A percentile compares a stretch with the other conserved stretches of the same genome.
These are phyloP conservation scores for Gyrodon lividus DNA, from an alignment of 768 basidiomycete species.

Conservation along the genomic window DNA sequence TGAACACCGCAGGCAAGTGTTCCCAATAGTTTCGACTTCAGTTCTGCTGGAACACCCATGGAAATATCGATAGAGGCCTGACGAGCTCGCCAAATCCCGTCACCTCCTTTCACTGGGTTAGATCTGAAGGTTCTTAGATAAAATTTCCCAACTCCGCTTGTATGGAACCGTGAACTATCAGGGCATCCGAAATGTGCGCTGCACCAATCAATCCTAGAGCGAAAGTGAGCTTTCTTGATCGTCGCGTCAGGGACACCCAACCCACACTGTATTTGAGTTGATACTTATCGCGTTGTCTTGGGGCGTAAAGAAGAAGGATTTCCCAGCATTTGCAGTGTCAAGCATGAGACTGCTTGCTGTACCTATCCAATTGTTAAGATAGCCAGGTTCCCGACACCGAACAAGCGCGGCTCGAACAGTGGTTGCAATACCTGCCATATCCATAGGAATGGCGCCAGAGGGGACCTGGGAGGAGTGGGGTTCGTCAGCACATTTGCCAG, in stretches of 20 bases:
- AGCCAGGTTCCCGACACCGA: constrained; percentile 12
- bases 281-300: constrained; percentile 10
- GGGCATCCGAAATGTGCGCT: constrained; percentile 20
- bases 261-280: constrained; percentile 26
- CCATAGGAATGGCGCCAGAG: constrained; percentile 15
- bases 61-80: constrained; percentile 21
- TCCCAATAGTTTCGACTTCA: constrained; percentile 19
- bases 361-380: constrained; percentile 18
- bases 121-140: constrained; percentile 26
- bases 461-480: constrained; percentile 4
- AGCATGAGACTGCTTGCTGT: constrained; percentile 22
- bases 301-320: constrained; percentile 12
- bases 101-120: constrained; percentile 21
- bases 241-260: not conserved
- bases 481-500: not conserved
- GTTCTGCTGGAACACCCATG: constrained; percentile 20
- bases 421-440: constrained; percentile 17
- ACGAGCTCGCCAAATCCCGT: constrained; percentile 16
- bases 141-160: constrained; percentile 13
- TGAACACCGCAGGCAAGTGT: constrained; percentile 12
- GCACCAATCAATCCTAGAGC: constrained; percentile 22
- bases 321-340: constrained; percentile 14
- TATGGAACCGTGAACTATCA: constrained; percentile 17
- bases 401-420: constrained; percentile 16
- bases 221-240: not conserved